A percentile compares a stretch with the other conserved stretches of the same genome.
Conservation (phyloP, 768 basidiomycete genomes). For the Clavaria fumosa region DNA sequence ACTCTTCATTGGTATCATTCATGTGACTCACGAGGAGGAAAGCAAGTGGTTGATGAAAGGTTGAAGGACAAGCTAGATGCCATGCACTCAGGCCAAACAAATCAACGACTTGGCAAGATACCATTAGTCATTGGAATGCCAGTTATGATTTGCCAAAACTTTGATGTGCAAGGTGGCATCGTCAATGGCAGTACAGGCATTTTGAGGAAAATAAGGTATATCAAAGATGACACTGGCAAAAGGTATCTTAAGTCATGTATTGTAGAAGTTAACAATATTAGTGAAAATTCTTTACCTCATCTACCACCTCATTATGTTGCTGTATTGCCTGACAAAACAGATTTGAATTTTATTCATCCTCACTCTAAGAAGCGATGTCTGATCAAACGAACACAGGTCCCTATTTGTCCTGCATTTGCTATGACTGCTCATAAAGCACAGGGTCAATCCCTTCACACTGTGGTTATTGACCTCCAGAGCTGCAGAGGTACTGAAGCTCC, state of each 20-base stretch:
- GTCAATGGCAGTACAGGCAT: not conserved
- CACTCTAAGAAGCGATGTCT: too few relatives aligned
- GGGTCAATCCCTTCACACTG: conserved; percentile 12
- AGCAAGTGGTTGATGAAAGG: not conserved
- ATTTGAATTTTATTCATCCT: not conserved
- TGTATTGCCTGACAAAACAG: not conserved
- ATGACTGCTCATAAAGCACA: conserved; percentile 18
- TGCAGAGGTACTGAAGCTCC: not conserved
- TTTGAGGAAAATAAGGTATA: not conserved
- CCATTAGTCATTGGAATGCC: not conserved
- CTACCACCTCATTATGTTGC: not conserved
- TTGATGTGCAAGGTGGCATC: not conserved
- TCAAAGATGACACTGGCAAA: not conserved
- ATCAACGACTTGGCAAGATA: not conserved
- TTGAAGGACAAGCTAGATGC: not conserved
- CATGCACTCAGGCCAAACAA: too few relatives aligned
- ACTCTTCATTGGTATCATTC: not conserved
- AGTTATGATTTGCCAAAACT: not conserved
- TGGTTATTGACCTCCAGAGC: conserved; percentile 13
- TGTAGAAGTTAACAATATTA: not conserved
- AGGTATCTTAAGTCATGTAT: not conserved
- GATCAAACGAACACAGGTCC: conserved; percentile 9
- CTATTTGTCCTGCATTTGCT: conserved; percentile 15
- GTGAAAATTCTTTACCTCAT: too few relatives aligned
- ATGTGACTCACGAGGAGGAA: not conserved